phyloP scores from a whole-genome alignment of 768 basidiomycete genomes.

The Suillus brevipes region DNA sequence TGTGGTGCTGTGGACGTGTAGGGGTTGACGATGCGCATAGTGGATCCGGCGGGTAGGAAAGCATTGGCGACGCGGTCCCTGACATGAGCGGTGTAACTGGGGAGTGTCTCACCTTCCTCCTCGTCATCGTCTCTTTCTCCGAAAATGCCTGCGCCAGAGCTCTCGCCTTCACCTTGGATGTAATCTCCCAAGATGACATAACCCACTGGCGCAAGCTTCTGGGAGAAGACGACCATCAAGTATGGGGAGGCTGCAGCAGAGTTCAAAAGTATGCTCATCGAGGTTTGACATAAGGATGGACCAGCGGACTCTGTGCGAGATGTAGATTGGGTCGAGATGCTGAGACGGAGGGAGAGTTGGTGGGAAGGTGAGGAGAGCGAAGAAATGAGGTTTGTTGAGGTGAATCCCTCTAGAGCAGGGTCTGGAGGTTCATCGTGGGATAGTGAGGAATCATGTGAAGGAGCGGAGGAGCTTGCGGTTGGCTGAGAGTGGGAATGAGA shows the following conservation, averaged over 20 bases:
- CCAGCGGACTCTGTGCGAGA: slow-evolving; percentile 83
- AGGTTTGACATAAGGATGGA: slow-evolving; percentile 75
- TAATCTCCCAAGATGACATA: slow-evolving; percentile 58
- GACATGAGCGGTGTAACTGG: slow-evolving; percentile 87
- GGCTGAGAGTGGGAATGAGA: slow-evolving; percentile 4
- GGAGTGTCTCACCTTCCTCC: slow-evolving; percentile 70
- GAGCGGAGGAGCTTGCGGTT: neutral
- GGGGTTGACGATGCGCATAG: slow-evolving; percentile 63
- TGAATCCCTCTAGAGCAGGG: neutral
- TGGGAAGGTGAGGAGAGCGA: slow-evolving; percentile 64
- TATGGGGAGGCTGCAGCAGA: slow-evolving; percentile 92
- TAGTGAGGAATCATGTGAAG: neutral
- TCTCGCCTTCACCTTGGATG: slow-evolving; percentile 22
- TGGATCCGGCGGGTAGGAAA: slow-evolving; percentile 64
- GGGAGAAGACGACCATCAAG: slow-evolving; percentile 71
- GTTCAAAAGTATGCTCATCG: slow-evolving; percentile 91
- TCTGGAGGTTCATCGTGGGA: slow-evolving; percentile 13
- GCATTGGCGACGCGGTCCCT: slow-evolving; percentile 86
- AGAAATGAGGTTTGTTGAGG: slow-evolving; percentile 51
- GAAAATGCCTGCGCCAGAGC: slow-evolving; percentile 32
- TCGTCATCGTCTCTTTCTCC: slow-evolving; percentile 38
- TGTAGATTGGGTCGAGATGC: slow-evolving; percentile 67
- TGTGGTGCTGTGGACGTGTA: slow-evolving; percentile 49
- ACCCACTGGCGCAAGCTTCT: slow-evolving; percentile 72
- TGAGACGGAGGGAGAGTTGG: slow-evolving; percentile 68